Base-by-base conservation (phyloP, 805 yeast genomes). In the Hemisphaericaspora nanyangensis region DNA sequence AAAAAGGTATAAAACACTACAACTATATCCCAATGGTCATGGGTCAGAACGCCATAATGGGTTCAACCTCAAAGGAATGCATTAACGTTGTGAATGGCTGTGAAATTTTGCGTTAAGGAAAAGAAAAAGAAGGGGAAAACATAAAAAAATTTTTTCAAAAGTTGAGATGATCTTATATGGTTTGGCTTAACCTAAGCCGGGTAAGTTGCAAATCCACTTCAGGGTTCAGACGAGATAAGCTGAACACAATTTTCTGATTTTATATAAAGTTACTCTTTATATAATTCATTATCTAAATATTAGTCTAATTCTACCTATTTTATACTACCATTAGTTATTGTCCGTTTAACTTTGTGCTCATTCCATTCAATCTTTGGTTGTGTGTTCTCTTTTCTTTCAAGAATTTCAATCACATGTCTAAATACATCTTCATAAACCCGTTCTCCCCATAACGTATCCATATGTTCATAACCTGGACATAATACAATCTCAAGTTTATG, bases 61-160 rank as follows among this genome's bases (percentile, higher is more conserved):
- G 74, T 72, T 76, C 77, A 76, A 73, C 84, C 84, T 78, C 83
- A 60, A 73, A 71, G 78, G 74, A 74, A 77, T 74, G 79, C 84
- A 69, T 72, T 75, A 59, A 51, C 68, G 77, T 65, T 68, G 77
- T 68, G 72, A 68, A 64, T 68, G 81, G 72, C 83, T 74, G 85
- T 79, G 77, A 42, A 31, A 67, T 56, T 71, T 74, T 77, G 82
- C 82, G 82, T 78, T 74, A 63, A 53, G 55, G 45, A 38, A 49
- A 39, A 46, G 16, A 35, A 45, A 24, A 34, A n/a, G n/a, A n/a
- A 38, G 28, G 20, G 25, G 15, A 22, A 31, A 29, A 30, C 29
- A 25, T 8, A 17, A 19, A 22, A 26, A 38, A 37, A 22, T 20
- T 11, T 32, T 33, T 33, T 33, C 20, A 6, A 24, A 5, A 18